Evolutionary conservation across 2,329 filamentous ascomycete genomes (phyloP).

Genomic region (Talaromyces pinophilus): DNA sequence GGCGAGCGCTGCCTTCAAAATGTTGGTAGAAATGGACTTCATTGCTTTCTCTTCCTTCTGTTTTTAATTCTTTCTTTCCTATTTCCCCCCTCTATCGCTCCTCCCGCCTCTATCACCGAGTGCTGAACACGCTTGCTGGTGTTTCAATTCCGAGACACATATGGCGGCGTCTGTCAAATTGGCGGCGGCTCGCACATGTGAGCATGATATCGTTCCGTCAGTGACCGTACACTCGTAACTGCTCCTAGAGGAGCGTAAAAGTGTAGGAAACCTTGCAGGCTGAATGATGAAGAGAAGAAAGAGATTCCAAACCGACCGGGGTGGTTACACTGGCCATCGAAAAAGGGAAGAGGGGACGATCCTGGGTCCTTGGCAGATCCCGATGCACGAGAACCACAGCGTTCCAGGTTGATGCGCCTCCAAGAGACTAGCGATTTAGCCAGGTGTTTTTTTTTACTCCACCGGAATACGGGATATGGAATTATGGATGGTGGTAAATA

Average conservation of each 20-base stretch:
- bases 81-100: background rate
- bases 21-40: background rate
- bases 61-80: background rate
- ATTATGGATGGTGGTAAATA: background rate
- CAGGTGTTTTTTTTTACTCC: background rate
- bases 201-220: background rate
- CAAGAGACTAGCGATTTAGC: background rate
- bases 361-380: background rate
- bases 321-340: background rate
- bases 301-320: background rate
- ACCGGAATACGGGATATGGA: background rate
- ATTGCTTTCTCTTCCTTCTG: conserved; percentile 7
- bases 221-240: background rate
- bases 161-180: conserved; percentile 4
- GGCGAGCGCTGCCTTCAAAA: conserved; percentile 14
- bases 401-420: background rate
- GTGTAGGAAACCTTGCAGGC: background rate
- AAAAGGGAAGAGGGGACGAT: conserved; percentile 7
- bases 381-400: background rate
- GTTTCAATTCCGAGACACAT: background rate
- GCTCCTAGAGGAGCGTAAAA: background rate
- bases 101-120: background rate
- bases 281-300: background rate
- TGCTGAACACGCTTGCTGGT: background rate
- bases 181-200: background rate